A percentile compares a stretch with the other conserved stretches of the same genome.
Conservation (phyloP, 139 green algal species). For the Tetradesmus lagerheimii region DNA sequence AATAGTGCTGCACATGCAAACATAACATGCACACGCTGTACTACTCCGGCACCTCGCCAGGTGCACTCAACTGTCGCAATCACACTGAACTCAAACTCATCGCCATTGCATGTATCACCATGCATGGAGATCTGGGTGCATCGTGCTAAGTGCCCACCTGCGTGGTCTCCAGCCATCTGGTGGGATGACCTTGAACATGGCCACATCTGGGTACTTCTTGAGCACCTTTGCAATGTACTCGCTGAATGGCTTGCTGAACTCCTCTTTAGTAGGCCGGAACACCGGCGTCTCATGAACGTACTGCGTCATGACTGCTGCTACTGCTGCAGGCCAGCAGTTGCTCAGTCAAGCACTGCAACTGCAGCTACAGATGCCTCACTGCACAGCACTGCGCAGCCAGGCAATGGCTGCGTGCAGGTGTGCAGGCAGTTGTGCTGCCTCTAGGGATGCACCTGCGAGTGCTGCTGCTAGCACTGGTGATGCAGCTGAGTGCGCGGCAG, state of each 20-base stretch:
- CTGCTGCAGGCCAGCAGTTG: background rate
- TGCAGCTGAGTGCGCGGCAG: background rate
- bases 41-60: no score
- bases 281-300: slow-evolving; percentile 36
- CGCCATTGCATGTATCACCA: no score
- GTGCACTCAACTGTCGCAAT: no score
- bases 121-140: no score
- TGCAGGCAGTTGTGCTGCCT: background rate
- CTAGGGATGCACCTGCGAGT: background rate
- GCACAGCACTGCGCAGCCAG: no score
- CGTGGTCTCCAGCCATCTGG: slow-evolving; percentile 69
- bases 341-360: background rate
- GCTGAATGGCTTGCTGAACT: slow-evolving; percentile 71
- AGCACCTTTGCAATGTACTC: slow-evolving; percentile 68
- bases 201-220: slow-evolving; percentile 63
- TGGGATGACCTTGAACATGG: slow-evolving; percentile 81
- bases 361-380: background rate
- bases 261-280: slow-evolving; percentile 61
- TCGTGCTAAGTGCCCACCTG: slow-evolving; percentile 17
- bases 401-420: background rate
- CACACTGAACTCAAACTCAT: no score
- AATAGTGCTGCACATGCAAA: no score
- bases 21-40: no score
- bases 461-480: background rate
- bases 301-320: slow-evolving; percentile 21